Evolutionary conservation across 2,329 filamentous ascomycete genomes (phyloP).

Genomic region (Alternaria viburni): DNA sequence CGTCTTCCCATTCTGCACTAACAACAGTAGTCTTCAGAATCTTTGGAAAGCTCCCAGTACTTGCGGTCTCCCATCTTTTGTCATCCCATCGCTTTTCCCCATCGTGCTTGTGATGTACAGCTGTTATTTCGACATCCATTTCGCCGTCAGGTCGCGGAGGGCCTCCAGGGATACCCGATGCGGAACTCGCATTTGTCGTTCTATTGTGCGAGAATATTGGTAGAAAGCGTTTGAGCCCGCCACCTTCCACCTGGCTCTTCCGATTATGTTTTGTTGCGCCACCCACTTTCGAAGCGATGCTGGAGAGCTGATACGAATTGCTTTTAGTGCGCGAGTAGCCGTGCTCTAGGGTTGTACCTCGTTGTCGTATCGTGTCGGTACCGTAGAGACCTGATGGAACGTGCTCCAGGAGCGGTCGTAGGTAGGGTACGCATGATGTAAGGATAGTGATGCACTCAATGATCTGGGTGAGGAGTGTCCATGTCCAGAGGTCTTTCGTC

Average conservation of each 20-base stretch:
- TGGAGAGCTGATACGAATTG: slow-evolving; percentile 40
- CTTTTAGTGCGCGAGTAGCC: slow-evolving; percentile 37
- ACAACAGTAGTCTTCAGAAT: slow-evolving; percentile 47
- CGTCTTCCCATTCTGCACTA: slow-evolving; percentile 44
- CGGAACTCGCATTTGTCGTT: slow-evolving; percentile 41
- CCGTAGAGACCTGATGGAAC: slow-evolving; percentile 43
- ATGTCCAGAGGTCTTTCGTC: slow-evolving; percentile 43
- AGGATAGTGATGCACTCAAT: slow-evolving; percentile 46
- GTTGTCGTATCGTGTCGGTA: slow-evolving; percentile 40
- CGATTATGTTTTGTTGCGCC: slow-evolving; percentile 12
- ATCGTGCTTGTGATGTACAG: slow-evolving; percentile 15
- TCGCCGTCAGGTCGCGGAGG: slow-evolving; percentile 38
- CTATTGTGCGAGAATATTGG: slow-evolving; percentile 36
- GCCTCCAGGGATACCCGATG: slow-evolving; percentile 43
- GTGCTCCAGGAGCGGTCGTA: slow-evolving; percentile 43
- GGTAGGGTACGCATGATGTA: slow-evolving; percentile 45
- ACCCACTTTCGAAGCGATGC: slow-evolving; percentile 11
- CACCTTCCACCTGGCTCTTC: slow-evolving; percentile 25
- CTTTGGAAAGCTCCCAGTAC: slow-evolving; percentile 41
- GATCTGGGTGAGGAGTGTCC: slow-evolving; percentile 43
- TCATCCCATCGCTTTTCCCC: slow-evolving; percentile 17
- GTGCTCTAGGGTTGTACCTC: slow-evolving; percentile 36
- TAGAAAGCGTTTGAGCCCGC: slow-evolving; percentile 34
- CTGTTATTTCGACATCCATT: slow-evolving; percentile 41
- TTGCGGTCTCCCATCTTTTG: slow-evolving; percentile 42